Conservation (phyloP, 257 asterid species). For the Leptodermis oblonga region DNA sequence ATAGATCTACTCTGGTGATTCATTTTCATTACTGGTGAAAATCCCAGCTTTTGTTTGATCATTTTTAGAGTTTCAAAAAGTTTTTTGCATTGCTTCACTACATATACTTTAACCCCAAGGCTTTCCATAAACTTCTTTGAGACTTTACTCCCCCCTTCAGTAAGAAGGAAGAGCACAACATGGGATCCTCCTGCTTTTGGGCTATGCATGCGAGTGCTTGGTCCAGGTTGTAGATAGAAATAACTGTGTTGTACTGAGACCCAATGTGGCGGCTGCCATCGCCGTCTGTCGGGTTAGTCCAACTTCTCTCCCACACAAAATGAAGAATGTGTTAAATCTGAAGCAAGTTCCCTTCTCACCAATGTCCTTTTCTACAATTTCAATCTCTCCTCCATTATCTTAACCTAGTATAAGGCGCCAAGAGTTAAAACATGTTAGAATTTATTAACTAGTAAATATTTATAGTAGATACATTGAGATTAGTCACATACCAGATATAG, state of each 20-base stretch:
- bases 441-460: no score
- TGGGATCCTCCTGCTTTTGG: no score
- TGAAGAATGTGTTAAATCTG: slow-evolving; percentile 22
- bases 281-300: slow-evolving; percentile 2
- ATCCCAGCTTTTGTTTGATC: slow-evolving; percentile 27
- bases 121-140: slow-evolving; percentile 32
- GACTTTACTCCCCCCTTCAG: no score
- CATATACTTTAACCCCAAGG: slow-evolving; percentile 48
- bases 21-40: slow-evolving; percentile 15
- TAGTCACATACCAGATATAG: no score
- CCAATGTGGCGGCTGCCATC: slow-evolving; percentile 28
- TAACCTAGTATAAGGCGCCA: slow-evolving; percentile 16
- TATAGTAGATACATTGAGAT: no score
- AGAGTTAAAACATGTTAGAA: not conserved
- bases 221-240: slow-evolving; percentile 2
- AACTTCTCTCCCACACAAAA: not conserved
- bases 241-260: slow-evolving; percentile 17
- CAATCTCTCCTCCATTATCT: slow-evolving; percentile 32
- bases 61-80: slow-evolving; percentile 40
- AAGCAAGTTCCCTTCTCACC: slow-evolving; percentile 25
- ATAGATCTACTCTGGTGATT: slow-evolving; percentile 2
- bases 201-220: no score
- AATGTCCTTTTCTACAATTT: slow-evolving; percentile 17
- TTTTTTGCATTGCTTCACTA: slow-evolving; percentile 38
- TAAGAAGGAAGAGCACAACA: no score